These are phyloP conservation scores for Starmera caribaea DNA, from an alignment of 805 yeast genomes.

Conservation along the genomic window DNA sequence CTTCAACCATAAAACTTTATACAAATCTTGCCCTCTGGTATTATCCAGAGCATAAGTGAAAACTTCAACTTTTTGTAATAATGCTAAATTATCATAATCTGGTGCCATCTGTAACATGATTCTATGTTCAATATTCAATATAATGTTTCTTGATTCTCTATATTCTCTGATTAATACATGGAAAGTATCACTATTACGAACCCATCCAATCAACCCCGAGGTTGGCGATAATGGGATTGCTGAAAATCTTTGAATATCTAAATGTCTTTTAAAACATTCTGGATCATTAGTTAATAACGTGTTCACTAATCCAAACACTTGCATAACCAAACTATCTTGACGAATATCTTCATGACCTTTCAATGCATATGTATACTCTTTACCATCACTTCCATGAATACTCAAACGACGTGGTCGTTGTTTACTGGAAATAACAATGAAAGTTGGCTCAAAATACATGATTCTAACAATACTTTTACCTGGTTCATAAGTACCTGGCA, in stretches of 20 bases:
- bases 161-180: slow-evolving; percentile 88
- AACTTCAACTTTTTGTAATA: slow-evolving; percentile 90
- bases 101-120: slow-evolving; percentile 98
- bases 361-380: slow-evolving; percentile 68
- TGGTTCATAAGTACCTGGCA: slow-evolving; percentile 88
- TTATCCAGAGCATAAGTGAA: slow-evolving; percentile 93
- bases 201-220: slow-evolving; percentile 97
- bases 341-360: slow-evolving; percentile 98
- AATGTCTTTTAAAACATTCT: slow-evolving; percentile 91
- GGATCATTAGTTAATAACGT: slow-evolving; percentile 83
- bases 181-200: slow-evolving; percentile 93
- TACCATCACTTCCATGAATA: slow-evolving; percentile 85
- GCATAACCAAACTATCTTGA: slow-evolving; percentile 97
- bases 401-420: slow-evolving; percentile 88
- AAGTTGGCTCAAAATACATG: slow-evolving; percentile 66
- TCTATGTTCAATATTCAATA: slow-evolving; percentile 87
- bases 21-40: slow-evolving; percentile 92
- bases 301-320: slow-evolving; percentile 89
- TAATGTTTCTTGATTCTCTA: slow-evolving; percentile 82
- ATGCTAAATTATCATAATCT: slow-evolving; percentile 77
- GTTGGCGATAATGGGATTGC: slow-evolving; percentile 96
- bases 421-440: slow-evolving; percentile 85
- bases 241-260: slow-evolving; percentile 84
- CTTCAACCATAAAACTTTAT: slow-evolving; percentile 93
- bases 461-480: slow-evolving; percentile 73